phyloP scores from a whole-genome alignment of 2,329 filamentous ascomycete species.

The Helicocarpus griseus region DNA sequence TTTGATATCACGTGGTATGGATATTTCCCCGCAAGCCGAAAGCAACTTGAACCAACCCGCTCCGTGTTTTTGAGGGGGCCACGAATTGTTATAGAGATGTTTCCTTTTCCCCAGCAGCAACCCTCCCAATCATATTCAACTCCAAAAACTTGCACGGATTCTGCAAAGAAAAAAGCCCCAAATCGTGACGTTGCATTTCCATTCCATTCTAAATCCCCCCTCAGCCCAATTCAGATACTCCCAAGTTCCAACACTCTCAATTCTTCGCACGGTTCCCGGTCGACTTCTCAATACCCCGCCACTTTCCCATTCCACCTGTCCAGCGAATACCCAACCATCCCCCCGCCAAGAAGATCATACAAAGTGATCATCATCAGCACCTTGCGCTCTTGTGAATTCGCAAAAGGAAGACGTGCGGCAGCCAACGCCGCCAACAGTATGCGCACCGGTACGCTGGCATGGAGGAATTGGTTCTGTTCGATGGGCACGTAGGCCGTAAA shows the following conservation, averaged over 20 bases:
- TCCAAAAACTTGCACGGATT: no score
- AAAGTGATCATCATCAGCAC: background rate
- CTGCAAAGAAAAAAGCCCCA: no score
- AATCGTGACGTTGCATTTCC: no score
- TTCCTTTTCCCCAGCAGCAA: no score
- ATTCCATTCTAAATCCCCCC: no score
- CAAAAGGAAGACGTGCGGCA: background rate
- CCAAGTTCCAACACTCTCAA: background rate
- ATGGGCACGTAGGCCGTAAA: constrained; percentile 2
- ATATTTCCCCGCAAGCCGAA: no score
- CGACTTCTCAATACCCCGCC: background rate
- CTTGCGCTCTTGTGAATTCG: background rate
- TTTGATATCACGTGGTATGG: background rate
- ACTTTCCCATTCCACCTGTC: background rate
- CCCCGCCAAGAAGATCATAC: background rate
- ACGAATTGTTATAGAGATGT: background rate
- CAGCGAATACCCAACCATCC: background rate
- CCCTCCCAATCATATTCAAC: no score
- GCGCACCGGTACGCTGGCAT: constrained; percentile 4
- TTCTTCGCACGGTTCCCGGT: background rate
- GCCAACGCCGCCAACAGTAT: background rate
- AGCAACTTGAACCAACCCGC: no score
- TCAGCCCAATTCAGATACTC: no score
- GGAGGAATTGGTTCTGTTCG: constrained; percentile 4
- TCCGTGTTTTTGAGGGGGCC: no score